Evolutionary conservation across 1,139 yeast genomes (phyloP).

Genomic region (Candida frijolesensis): DNA sequence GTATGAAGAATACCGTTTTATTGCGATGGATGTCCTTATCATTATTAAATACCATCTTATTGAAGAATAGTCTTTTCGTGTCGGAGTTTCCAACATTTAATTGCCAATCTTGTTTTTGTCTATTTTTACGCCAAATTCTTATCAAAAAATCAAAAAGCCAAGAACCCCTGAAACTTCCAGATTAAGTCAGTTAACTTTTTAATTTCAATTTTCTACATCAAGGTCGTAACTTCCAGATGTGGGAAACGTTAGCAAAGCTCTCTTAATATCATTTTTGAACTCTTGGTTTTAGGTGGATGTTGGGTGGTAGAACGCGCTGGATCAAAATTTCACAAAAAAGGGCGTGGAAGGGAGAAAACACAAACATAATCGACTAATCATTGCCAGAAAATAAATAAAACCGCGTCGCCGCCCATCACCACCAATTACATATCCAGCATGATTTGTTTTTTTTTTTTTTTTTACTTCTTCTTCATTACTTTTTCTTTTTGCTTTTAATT

Average conservation of each 20-base stretch:
- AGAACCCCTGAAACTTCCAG: background rate
- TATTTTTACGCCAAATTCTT: background rate
- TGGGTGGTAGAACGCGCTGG: background rate
- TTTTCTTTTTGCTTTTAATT: background rate
- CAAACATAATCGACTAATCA: background rate
- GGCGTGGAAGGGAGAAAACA: conserved; percentile 4
- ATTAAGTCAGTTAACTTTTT: background rate
- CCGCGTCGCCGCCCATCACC: background rate
- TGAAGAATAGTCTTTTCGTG: background rate
- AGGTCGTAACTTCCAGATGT: too few species aligned
- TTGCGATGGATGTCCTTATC: too few species aligned
- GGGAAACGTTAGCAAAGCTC: too few species aligned
- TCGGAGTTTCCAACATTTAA: background rate
- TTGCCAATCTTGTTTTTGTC: background rate
- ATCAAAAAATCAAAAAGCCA: background rate
- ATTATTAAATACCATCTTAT: too few species aligned
- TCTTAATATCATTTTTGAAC: background rate
- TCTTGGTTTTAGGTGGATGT: background rate
- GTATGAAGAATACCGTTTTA: too few species aligned
- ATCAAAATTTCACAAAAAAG: background rate
- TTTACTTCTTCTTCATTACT: background rate
- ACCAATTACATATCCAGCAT: background rate
- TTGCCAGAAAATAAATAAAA: background rate
- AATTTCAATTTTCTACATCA: too few species aligned
- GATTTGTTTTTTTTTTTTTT: background rate